Conservation (phyloP, 768 basidiomycete genomes). For the Lentinus tigrinus region DNA sequence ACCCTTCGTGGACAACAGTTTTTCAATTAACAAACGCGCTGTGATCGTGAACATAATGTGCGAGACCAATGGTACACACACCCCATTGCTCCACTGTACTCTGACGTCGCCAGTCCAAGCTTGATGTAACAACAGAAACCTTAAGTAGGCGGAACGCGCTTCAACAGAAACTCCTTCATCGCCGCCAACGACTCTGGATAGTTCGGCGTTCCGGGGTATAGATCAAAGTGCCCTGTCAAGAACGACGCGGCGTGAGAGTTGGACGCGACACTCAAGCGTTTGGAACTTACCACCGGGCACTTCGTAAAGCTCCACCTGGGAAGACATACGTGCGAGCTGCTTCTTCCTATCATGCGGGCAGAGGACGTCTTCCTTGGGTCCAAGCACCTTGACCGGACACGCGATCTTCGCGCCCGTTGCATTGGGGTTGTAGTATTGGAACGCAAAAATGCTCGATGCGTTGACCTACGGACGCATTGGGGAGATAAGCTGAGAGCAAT, state of each 20-base stretch:
- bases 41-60: too few species aligned
- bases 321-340: background rate
- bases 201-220: background rate
- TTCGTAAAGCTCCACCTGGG: background rate
- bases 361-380: conserved; percentile 7
- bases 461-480: background rate
- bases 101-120: too few species aligned
- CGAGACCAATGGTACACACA: too few species aligned
- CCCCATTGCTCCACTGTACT: too few species aligned
- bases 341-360: background rate
- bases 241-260: background rate
- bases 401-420: conserved; percentile 5
- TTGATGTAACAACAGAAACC: too few species aligned
- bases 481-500: too few species aligned
- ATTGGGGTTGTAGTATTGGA: conserved; percentile 10
- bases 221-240: conserved; percentile 12
- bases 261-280: background rate
- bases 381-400: conserved; percentile 12
- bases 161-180: conserved; percentile 2
- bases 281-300: conserved; percentile 3
- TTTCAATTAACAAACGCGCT: too few species aligned
- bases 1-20: too few species aligned
- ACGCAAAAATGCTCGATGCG: conserved; percentile 14
- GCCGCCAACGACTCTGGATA: background rate
- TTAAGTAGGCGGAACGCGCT: background rate